phyloP scores from a whole-genome alignment of 2,329 filamentous ascomycete species.

The Hansfordia pulvinata region DNA sequence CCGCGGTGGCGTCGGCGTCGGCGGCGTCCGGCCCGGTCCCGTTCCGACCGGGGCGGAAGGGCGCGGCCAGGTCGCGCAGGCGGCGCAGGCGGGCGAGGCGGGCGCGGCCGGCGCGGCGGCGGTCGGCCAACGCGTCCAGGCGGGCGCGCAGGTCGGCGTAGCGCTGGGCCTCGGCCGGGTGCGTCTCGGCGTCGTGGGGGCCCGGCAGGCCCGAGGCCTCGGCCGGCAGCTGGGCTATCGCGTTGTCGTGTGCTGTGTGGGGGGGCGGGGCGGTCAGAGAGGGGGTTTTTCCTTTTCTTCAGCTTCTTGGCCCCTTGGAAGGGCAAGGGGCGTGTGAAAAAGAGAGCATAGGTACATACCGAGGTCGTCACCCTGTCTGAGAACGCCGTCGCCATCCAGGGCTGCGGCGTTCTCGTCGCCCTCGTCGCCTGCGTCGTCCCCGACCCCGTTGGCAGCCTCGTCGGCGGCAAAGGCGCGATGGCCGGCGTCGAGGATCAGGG shows the following conservation, averaged over 20 bases:
- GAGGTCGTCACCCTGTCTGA: slow-evolving; percentile 28
- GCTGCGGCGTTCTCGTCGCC: slow-evolving; percentile 16
- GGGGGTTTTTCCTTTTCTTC: not conserved
- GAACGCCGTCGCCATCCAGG: slow-evolving; percentile 18
- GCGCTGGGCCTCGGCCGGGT: slow-evolving; percentile 31
- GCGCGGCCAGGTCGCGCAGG: slow-evolving; percentile 36
- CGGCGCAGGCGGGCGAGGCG: slow-evolving; percentile 31
- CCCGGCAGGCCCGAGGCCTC: slow-evolving; percentile 28
- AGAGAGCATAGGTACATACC: slow-evolving; percentile 19
- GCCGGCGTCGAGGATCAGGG: slow-evolving; percentile 41
- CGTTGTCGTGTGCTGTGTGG: slow-evolving; percentile 22
- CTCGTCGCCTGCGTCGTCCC: slow-evolving; percentile 23
- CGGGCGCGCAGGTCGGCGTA: slow-evolving; percentile 35
- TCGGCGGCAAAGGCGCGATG: slow-evolving; percentile 17
- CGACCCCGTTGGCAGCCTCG: too few species aligned
- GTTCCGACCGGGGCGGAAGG: slow-evolving; percentile 25
- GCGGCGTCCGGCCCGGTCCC: too few species aligned
- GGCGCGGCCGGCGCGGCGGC: slow-evolving; percentile 22
- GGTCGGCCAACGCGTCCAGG: slow-evolving; percentile 34
- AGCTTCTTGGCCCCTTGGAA: not conserved
- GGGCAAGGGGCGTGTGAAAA: not conserved
- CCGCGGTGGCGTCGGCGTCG: slow-evolving; percentile 16
- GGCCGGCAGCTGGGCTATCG: slow-evolving; percentile 31
- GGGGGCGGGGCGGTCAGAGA: not conserved
- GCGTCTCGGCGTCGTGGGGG: slow-evolving; percentile 17